Evolutionary conservation across 2,329 filamentous ascomycete species (phyloP), one percentile per base, ranked within the genome.

Genomic region (Cladosporium sp.): DNA sequence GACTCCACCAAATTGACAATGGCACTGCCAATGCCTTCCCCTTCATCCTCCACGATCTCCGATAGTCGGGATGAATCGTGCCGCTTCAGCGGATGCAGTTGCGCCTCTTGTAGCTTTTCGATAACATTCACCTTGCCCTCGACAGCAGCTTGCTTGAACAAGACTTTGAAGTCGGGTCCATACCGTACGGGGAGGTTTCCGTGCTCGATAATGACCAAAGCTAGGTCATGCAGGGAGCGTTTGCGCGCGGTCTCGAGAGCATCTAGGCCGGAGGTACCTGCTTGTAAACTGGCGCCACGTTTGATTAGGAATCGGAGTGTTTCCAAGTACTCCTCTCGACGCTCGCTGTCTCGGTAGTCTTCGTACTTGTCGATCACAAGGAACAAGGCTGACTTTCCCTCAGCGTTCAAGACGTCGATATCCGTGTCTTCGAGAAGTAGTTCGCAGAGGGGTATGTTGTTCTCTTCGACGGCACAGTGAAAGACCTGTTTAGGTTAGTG

Each of bases 371-470:
- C 51, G 10, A 54, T 4, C 6, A 21, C 51, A 4, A 54, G 51
- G 18, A 54, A 32, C 5, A 54, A 18, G n/a, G 51, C 51, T n/a
- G 51, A 54, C 13, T 54, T 54, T 5, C 51, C 51, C 5, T 54
- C 51, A 1, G 51, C 51, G 30, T 54, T 54, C 18, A 54, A 3
- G 3, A 32, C 8, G n/a, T 54, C n/a, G 51, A 54, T 54, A 5
- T 54, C 18, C 5, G 26, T 54, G 18, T 30, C 10, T 28, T 32
- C 3, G 2, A 54, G 26, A 32, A 54, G 51, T 3, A 54, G 11
- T 21, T 54, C 51, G 51, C 51, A 54, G 18, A 54, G 51, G 2
- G 51, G 51, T 8, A 54, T 54, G 51, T 54, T 54, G 28, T 54
- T 54, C 28, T 54, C 51, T 54, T 54, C 51, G 1, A 13, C 51